Evolutionary conservation across 2,329 filamentous ascomycete genomes (phyloP), one percentile per base, ranked within the genome.

Genomic region (Fonsecaea multimorphosa): DNA sequence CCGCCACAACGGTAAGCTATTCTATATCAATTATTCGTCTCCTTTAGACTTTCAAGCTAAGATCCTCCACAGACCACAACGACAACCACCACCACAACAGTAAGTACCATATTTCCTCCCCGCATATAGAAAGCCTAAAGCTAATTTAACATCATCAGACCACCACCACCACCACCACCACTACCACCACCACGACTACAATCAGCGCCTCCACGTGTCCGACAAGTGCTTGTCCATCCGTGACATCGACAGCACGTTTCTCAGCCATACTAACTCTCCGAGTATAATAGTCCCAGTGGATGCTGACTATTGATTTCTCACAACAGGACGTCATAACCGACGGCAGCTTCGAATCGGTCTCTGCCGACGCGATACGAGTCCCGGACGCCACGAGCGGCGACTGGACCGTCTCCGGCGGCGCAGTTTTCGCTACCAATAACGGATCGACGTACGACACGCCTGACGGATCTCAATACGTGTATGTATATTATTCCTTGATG

Each of bases 341-440:
- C 29, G 57, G 57, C 31, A 32, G 57, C 19, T 59, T 59, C 31
- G 57, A 59, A 31, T 29, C 24, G 29, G 57, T 52, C 44, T 16
- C 9, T 16, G 6, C 12, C 32, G 32, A 11, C 32, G n/a, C 29
- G 32, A 34, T 49, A 22, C 27, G 46, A 8, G 31, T 14, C 9
- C 7, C 4, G 16, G 40, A 24, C 0, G 7, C 49, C 31, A 52
- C 57, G 11, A 59, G 57, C 57, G 57, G 57, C 34, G 31, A 27
- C 29, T 59, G 57, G 57, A 52, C 29, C 7, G 40, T 59, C 44
- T 19, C n/a, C n/a, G 29, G 44, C 11, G 2, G n/a, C 6, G 44
- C 57, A 9, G 49, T 36, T 46, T 51, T 59, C n/a, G 31, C 49
- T n/a, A 22, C 34, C 27, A 59, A 59, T 19, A 52, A n/a, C 24